Conservation (phyloP, 371 early-diverging fungal species). For the Amoeboaphelidium protococcarum region DNA sequence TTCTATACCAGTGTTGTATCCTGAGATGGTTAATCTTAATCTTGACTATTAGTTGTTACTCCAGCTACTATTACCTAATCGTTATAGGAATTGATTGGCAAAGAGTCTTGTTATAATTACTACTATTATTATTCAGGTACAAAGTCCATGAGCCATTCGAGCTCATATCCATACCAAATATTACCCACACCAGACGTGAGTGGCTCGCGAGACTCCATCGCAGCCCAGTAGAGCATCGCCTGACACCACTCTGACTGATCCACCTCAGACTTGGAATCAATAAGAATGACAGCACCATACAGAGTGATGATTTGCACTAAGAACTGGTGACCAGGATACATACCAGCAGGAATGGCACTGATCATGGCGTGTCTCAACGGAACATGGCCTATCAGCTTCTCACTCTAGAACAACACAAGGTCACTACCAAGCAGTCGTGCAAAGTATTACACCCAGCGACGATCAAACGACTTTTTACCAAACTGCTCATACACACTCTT, state of each 20-base stretch:
- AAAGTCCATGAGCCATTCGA: background rate
- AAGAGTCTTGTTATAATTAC: background rate
- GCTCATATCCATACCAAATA: constrained; percentile 47
- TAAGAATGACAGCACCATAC: constrained; percentile 52
- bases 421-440: no score
- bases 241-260: constrained; percentile 51
- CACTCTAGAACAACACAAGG: no score
- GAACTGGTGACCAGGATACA: no score
- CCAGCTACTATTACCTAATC: background rate
- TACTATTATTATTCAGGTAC: background rate
- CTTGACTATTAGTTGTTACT: background rate
- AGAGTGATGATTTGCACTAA: no score
- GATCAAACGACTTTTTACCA: no score
- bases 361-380: background rate
- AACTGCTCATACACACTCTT: no score
- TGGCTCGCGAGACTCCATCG: constrained; percentile 57
- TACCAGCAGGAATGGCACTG: no score
- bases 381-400: background rate
- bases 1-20: background rate
- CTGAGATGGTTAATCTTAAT: background rate
- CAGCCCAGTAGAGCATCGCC: constrained; percentile 74
- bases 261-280: constrained; percentile 36
- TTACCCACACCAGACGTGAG: constrained; percentile 49
- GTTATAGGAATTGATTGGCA: background rate
- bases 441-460: no score